Base-by-base conservation (phyloP, 2,329 filamentous ascomycete species). In the Botrytis galanthina region DNA sequence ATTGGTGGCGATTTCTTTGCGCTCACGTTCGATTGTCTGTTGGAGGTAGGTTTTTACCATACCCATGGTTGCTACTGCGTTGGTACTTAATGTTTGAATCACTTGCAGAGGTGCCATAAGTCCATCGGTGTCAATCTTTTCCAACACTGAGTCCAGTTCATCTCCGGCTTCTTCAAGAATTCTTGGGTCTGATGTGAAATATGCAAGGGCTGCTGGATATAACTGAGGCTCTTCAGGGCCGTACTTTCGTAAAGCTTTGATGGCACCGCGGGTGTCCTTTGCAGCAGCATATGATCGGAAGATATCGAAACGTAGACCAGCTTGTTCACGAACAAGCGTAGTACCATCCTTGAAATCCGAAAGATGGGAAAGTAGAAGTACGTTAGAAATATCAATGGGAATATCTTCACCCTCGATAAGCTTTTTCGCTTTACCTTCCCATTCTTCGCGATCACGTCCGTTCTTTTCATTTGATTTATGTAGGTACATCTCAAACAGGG, bases 401-500 rank as follows among this genome's bases (percentile, higher is more conserved):
- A 92, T 89, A 76, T 94, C 89, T 77, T 92, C 90, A 26, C 90
- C 90, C 79, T 96, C 91, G 73, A 99, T 95, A 37, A 98, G 87
- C 75, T 90, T 91, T 84, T 96, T 97, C 0, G 96, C 96, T 81
- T 97, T 98, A 61, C 87, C 87, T 80, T 98, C 94, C 95, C 96
- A 99, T 76, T 92, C 88, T 78, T 92, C 88, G 76, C 91, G 90
- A 75, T 94, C 83, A 82, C 86, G 85, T 16, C 91, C 91, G 79
- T 91, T 93, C 79, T 91, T 91, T 73, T 91, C 89, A 74, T 90
- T 92, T 35, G 95, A 93, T 78, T 94, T 96, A 82, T 97, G 93
- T 14, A 99, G 85, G 80, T 98, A 99, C 92, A 99, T 98, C 82
- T 99, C 97, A 80, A 99, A 98, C 22, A 99, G 83, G 0, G 97